These are phyloP conservation scores for Colletotrichum plurivorum DNA, from an alignment of 2,329 filamentous ascomycete genomes.

Conservation along the genomic window DNA sequence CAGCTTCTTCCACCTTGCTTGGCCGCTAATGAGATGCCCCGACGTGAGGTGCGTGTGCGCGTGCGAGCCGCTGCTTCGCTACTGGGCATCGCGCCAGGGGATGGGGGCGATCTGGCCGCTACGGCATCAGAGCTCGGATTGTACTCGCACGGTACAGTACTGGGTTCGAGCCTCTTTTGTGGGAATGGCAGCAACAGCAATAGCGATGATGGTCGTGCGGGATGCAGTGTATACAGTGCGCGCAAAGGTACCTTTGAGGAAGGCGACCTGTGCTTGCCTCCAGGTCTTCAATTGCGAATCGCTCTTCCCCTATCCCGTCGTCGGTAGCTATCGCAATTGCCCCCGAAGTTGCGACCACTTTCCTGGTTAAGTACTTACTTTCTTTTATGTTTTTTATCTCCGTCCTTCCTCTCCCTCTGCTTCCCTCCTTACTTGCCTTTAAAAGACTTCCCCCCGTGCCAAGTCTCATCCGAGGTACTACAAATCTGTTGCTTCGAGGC, in stretches of 20 bases:
- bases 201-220: too few species aligned
- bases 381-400: not conserved
- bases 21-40: not conserved
- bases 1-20: too few species aligned
- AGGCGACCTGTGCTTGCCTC: too few species aligned
- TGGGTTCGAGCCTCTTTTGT: too few species aligned
- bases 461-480: conserved; percentile 10
- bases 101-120: conserved; percentile 14
- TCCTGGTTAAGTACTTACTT: not conserved
- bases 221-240: too few species aligned
- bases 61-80: conserved; percentile 16
- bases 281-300: too few species aligned
- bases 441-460: conserved; percentile 23
- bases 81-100: conserved; percentile 1
- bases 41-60: not conserved
- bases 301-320: too few species aligned
- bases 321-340: conserved; percentile 1
- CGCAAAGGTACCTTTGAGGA: too few species aligned
- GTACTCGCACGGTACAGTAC: too few species aligned
- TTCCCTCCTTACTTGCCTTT: not conserved
- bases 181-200: too few species aligned
- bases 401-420: not conserved
- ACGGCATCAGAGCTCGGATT: conserved; percentile 1
- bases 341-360: conserved; percentile 9
- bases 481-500: not conserved